phyloP scores from a whole-genome alignment of 495 filamentous ascomycete genomes.

The Durotheca rogersii region DNA sequence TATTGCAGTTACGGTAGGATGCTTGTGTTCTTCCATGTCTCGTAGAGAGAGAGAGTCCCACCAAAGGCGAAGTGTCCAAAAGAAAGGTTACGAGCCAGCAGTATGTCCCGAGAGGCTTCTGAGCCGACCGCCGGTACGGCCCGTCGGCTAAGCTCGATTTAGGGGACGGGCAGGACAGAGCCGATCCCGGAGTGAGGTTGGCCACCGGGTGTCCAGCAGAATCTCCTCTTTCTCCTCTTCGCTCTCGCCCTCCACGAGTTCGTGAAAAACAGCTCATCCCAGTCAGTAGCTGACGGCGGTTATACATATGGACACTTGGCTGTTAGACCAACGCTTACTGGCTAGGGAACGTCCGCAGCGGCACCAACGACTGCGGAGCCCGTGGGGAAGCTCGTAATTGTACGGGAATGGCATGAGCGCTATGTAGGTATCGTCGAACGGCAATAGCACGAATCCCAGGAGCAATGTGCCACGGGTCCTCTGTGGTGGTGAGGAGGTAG shows the following conservation, averaged over 20 bases:
- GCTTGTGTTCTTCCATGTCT: no score
- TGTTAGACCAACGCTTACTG: no score
- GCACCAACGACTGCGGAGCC: no score
- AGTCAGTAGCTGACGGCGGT: not conserved
- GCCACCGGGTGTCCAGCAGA: conserved; percentile 1
- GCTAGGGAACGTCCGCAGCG: no score
- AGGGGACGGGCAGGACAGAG: conserved; percentile 5
- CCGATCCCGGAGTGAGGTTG: conserved; percentile 8
- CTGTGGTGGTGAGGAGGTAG: no score
- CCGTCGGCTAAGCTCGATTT: conserved; percentile 16
- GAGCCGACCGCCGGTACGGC: conserved; percentile 17
- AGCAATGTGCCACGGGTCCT: not conserved
- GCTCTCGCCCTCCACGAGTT: conserved; percentile 10
- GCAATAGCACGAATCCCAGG: conserved; percentile 4
- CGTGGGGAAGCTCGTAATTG: conserved; percentile 18
- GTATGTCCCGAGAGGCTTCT: not conserved
- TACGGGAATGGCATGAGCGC: conserved; percentile 6
- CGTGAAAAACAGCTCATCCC: conserved; percentile 5
- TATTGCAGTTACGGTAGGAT: no score
- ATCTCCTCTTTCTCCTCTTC: no score
- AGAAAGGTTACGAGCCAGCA: not conserved
- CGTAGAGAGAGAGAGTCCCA: no score
- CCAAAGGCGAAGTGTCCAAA: not conserved
- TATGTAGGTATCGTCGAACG: conserved; percentile 2
- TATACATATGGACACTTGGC: no score